A percentile compares a stretch with the other conserved stretches of the same genome.
Conservation (phyloP, 1,139 yeast species). For the Saccharomycopsis hybrid region DNA sequence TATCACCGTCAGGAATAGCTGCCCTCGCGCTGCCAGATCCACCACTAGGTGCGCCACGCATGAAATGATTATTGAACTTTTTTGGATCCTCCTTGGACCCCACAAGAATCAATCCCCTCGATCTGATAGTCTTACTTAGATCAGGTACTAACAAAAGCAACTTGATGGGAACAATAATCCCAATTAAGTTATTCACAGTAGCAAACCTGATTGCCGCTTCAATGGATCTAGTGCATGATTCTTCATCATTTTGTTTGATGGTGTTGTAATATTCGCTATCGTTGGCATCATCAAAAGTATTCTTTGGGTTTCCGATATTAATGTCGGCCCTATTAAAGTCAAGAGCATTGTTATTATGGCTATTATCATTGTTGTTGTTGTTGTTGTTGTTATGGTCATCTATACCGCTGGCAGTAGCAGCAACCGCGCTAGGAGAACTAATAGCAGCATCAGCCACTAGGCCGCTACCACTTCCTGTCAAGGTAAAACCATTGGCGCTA, state of each 20-base stretch:
- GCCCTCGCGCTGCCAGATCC: slow-evolving; percentile 10
- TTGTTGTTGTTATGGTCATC: too few relatives aligned
- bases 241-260: slow-evolving; percentile 26
- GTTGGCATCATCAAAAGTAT: not conserved
- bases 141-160: slow-evolving; percentile 70
- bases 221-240: slow-evolving; percentile 44
- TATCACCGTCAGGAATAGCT: slow-evolving; percentile 25
- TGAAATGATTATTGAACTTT: slow-evolving; percentile 16
- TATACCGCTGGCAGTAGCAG: not conserved
- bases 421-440: not conserved
- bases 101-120: slow-evolving; percentile 76
- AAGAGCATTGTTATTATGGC: not conserved
- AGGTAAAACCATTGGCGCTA: slow-evolving; percentile 35
- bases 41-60: not conserved
- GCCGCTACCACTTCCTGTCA: slow-evolving; percentile 16
- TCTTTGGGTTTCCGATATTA: not conserved
- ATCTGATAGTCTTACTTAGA: slow-evolving; percentile 66
- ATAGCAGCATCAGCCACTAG: not conserved
- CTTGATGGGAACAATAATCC: slow-evolving; percentile 70
- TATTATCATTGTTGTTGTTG: too few relatives aligned
- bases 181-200: slow-evolving; percentile 73
- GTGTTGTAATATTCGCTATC: not conserved
- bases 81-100: slow-evolving; percentile 42
- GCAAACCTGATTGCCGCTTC: slow-evolving; percentile 70
- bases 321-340: too few relatives aligned